Evolutionary conservation across 371 early-diverging fungal species (phyloP), one percentile per base, ranked within the genome.

Genomic region (Capniomyces stellatus): DNA sequence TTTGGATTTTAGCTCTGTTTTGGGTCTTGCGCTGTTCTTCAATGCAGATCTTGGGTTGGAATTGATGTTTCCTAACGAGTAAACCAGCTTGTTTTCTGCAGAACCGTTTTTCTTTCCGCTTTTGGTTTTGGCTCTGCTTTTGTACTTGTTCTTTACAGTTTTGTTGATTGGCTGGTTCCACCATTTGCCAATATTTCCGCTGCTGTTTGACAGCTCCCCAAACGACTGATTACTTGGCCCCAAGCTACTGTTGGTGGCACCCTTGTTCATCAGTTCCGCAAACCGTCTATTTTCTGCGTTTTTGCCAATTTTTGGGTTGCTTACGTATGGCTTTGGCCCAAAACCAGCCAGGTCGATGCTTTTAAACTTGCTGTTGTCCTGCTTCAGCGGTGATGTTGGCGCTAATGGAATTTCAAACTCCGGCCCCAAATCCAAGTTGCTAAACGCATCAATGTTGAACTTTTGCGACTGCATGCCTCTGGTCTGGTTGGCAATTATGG

Each of bases 111-210:
- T 49, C 29, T 30, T 31, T 19, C 23, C 6, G 10, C 31, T 19
- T 51, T 35, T 30, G 21, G 13, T 22, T 48, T 48, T 13, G 4
- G 23, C 49, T 51, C 35, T 27, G 21, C 51, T 51, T 51, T 51
- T 31, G 15, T 3, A 18, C 8, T 29, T 51, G 4, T 23, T 6
- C 24, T 51, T 51, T 27, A 51, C 19, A 31, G 51, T 51, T 31
- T 18, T 31, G 18, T 29, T 10, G n/a, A 51, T 30, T 30, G 51
- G 51, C 21, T 30, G 51, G 24, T 51, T 51, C 51, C 51, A 51
- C 51, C 51, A 51, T 18, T 51, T 25, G 4, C 24, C 51, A 29
- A 13, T 51, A 3, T 35, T 15, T 10, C 35, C 15, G 35, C 35
- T 35, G 15, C 15, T 35, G 15, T 35, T 35, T 15, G 35, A 35